Evolutionary conservation across 305 asterid genomes (phyloP), one percentile per base, ranked within the genome.

Genomic region (Rubia occidens): DNA sequence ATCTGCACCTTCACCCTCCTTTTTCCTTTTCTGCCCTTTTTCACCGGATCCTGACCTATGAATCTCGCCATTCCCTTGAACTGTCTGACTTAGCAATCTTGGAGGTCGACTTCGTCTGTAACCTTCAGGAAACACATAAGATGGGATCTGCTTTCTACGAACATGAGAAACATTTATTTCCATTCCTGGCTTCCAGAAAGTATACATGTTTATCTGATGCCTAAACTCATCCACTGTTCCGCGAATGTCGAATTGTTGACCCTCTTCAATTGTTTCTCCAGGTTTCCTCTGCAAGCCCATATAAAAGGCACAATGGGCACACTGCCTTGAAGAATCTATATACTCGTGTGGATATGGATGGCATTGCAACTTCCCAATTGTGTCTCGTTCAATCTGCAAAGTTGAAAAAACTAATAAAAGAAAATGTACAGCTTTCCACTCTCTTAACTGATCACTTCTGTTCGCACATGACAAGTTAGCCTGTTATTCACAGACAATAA

Each of bases 111-210:
- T 80, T 77, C 90, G 83, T 76, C 78, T 88, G 80, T 85, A 82
- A 47, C 96, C 97, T 77, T 88, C 96, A 2, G 96, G 88, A 75
- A 85, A 85, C 40, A 87, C 91, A 80, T 83, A 89, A 32, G 88
- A 68, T 21, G 97, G 99, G 56, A 94, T 84, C 78, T 87, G 94
- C 84, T 84, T 94, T 78, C 96, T 81, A 70, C 96, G 96, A 64
- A 91, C 87, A 78, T 94, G 99, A 73, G 88, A 89, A 54, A 94
- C 96, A 32, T 81, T 84, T 59, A 94, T 87, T 64, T 89, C 95
- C 99, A 89, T 94, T 55, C 96, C 96, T 1, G 95, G 96, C 66
- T 83, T 91, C 97, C 97, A 89, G 83, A 84, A 87, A 80, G 67
- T 4, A 75, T 89, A 94, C n/a, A 82, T 85, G 74, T 76, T 78